Base-by-base conservation (phyloP, 257 asterid genomes). In the Salvia rosmarinus region DNA sequence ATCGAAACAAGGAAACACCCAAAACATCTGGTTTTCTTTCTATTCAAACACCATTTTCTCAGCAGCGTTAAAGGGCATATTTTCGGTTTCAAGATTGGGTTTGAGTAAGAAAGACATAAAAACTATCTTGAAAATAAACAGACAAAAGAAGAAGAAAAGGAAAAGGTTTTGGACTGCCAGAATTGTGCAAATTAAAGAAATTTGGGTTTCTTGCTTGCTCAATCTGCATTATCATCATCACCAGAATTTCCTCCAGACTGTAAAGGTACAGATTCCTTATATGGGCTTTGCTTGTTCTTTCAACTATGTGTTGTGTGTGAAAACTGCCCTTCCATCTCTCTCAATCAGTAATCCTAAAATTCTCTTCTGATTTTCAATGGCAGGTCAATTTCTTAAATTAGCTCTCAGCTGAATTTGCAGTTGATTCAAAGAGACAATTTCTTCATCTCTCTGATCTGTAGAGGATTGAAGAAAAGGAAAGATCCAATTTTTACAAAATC, bases 321-420 rank as follows among this genome's bases (percentile, higher is more conserved):
- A 47, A 34, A 19, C 34, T 16, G 10, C 25, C 12, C 61, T 11
- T 46, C 51, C 51, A 13, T 3, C 13, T 3, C 4, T 43, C 49
- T 25, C 2, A 13, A 57, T 13, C 34, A 28, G 21, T 57, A 57
- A 54, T 56, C 21, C 23, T 43, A 17, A 46, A 16, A n/a, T 25
- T 65, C 52, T 57, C 52, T 57, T 65, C 60, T 74, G 72, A 52
- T 65, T 46, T 65, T 66, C 32, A 16, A 44, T 66, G 1, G 54
- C 73, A 66, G 66, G 56, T 12, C 4, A 25, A 25, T 25, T 25
- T 3, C 30, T 25, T 25, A 32, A 32, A 4, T 2, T 32, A 32
- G 6, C 2, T 2, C 6, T 32, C 1, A 44, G 50, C 50, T 47
- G 54, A 40, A 42, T 35, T 19, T 67, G 34, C 50, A 34, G 37